Evolutionary conservation across 176 grass and related monocot species (phyloP), one percentile per base, ranked within the genome.

Genomic region (Bothriochloa decipiens): DNA sequence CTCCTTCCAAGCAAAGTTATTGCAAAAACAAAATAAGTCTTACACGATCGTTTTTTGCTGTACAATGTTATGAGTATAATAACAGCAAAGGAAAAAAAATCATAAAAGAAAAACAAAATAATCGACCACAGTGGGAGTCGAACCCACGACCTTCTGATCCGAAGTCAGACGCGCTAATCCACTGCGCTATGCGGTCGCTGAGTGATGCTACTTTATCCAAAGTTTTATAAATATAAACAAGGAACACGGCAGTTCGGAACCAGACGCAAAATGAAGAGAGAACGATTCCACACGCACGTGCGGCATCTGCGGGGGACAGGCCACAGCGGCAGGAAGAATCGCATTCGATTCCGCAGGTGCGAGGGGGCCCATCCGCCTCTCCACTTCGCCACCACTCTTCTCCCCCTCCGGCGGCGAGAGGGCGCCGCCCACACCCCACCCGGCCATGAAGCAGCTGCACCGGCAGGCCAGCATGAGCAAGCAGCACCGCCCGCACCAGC

Each of bases 161-260:
- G 96, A 98, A 98, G 96, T 96, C 96, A 98, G 96, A 98, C 96
- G 93, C 89, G 93, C 96, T 99, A 99, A 99, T 99, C 96, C 96
- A 96, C 96, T 99, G 96, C 96, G 93, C 96, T 99, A 96, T 96
- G 91, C 93, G 93, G 93, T 95, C 96, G 14, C 0, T 69, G 1
- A 2, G 6, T 33, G 61, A 2, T 0, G 0, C 0, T 29, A 0
- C 6, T 26, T 40, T 40, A 1, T 32, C 29, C 2, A 32, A 32
- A 32, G 29, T 32, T 32, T 1, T 32, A 32, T 32, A 32, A n/a
- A n/a, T n/a, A n/a, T n/a, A n/a, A n/a, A n/a, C n/a, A n/a, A n/a
- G n/a, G n/a, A n/a, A n/a, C n/a, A n/a, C n/a, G n/a, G n/a, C n/a
- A 32, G 29, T 32, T 32, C 29, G 29, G 29, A 32, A 1, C 1